Evolutionary conservation across 192 early-diverging fungal genomes (phyloP).

Genomic region (Coemansia interrupta): DNA sequence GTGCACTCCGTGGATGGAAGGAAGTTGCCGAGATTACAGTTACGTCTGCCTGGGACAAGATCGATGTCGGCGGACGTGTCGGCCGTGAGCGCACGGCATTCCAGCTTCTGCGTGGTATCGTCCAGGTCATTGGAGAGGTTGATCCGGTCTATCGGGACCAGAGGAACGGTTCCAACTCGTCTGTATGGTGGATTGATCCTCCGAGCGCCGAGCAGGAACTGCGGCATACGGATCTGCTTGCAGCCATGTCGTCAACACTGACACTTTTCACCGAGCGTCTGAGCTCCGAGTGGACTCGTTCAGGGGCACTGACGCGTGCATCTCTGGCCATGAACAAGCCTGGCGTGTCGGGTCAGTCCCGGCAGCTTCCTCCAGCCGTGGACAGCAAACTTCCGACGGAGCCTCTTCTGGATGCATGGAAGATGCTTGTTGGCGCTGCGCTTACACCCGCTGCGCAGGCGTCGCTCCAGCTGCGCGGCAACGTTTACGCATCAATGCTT

Average conservation of each 20-base stretch:
- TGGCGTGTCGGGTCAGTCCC: slow-evolving; percentile 42
- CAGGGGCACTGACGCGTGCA: slow-evolving; percentile 29
- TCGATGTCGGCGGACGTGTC: slow-evolving; percentile 62
- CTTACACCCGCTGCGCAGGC: slow-evolving; percentile 54
- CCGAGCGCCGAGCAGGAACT: slow-evolving; percentile 30
- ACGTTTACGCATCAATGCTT: slow-evolving; percentile 74
- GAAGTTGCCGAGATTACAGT: slow-evolving; percentile 69
- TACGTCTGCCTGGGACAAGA: slow-evolving; percentile 57
- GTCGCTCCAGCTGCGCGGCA: slow-evolving; percentile 65
- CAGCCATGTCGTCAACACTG: slow-evolving; percentile 40
- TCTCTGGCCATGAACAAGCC: slow-evolving; percentile 35
- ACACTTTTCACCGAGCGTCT: slow-evolving; percentile 38
- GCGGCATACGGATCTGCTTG: slow-evolving; percentile 36
- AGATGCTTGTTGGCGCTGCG: slow-evolving; percentile 60
- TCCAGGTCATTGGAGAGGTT: slow-evolving; percentile 51
- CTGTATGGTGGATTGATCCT: slow-evolving; percentile 26
- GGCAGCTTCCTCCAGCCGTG: slow-evolving; percentile 34
- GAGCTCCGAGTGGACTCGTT: slow-evolving; percentile 39
- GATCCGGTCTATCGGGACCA: slow-evolving; percentile 19
- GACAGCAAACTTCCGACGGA: slow-evolving; percentile 56
- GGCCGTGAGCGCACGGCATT: slow-evolving; percentile 53
- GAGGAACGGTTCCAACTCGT: background rate
- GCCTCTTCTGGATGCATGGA: slow-evolving; percentile 54
- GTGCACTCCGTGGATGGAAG: slow-evolving; percentile 77
- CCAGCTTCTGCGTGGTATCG: slow-evolving; percentile 65